Evolutionary conservation across 192 early-diverging fungal genomes (phyloP).

Genomic region (Umbelopsis sp.): DNA sequence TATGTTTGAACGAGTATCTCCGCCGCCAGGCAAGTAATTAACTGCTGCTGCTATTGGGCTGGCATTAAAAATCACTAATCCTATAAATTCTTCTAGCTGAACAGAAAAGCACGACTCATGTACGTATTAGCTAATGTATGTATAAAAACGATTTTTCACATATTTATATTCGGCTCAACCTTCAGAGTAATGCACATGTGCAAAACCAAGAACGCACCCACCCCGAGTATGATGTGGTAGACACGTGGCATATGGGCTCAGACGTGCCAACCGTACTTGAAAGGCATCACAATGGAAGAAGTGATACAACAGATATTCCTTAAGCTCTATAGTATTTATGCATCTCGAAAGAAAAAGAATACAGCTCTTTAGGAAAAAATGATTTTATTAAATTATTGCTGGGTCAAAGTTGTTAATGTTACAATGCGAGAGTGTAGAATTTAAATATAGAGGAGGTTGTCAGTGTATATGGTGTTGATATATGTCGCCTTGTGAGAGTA

Average conservation of each 20-base stretch:
- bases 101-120: neutral
- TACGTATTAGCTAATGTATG: neutral
- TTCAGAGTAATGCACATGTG: neutral
- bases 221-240: neutral
- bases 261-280: slow-evolving; percentile 18
- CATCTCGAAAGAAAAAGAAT: neutral
- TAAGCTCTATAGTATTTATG: neutral
- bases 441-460: neutral
- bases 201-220: neutral
- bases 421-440: too few species aligned
- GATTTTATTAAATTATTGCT: too few species aligned
- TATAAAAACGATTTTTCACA: too few species aligned
- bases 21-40: neutral
- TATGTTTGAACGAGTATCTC: slow-evolving; percentile 10
- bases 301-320: neutral
- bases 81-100: neutral
- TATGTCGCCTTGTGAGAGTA: neutral
- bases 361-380: too few species aligned
- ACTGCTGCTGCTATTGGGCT: neutral
- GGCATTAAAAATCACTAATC: neutral
- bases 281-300: neutral
- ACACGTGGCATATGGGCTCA: slow-evolving; percentile 2
- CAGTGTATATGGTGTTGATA: neutral
- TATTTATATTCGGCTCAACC: too few species aligned
- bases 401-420: neutral